These are phyloP conservation scores for Exidia glandulosa DNA, from an alignment of 768 basidiomycete genomes.

Conservation along the genomic window DNA sequence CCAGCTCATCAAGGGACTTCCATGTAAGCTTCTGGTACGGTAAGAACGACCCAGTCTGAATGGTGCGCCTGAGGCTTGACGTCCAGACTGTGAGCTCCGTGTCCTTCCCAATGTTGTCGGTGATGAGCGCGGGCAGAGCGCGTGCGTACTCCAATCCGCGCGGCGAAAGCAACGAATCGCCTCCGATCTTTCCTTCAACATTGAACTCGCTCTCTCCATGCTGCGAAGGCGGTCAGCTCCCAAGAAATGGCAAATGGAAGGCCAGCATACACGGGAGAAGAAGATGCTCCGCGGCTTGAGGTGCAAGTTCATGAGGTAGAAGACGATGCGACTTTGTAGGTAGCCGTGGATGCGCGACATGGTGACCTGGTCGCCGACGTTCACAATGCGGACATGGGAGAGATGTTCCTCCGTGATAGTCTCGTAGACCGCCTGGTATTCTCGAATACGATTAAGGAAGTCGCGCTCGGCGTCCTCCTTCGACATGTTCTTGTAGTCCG, in stretches of 20 bases:
- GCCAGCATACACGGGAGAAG: conserved; percentile 68
- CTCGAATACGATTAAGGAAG: conserved; percentile 81
- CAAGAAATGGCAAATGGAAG: background rate
- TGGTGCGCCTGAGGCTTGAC: conserved; percentile 88
- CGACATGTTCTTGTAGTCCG: conserved; percentile 88
- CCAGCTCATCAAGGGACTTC: conserved; percentile 97
- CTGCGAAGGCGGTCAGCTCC: conserved; percentile 28
- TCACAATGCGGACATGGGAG: conserved; percentile 83
- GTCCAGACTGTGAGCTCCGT: conserved; percentile 68
- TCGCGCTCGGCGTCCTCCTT: conserved; percentile 79
- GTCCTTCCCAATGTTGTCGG: conserved; percentile 77
- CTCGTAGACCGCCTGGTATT: conserved; percentile 94
- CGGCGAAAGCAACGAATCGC: conserved; percentile 82
- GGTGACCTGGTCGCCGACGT: conserved; percentile 85
- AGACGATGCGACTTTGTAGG: conserved; percentile 91
- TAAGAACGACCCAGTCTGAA: conserved; percentile 75
- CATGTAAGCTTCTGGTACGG: conserved; percentile 90
- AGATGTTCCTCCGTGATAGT: conserved; percentile 86
- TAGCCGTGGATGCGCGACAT: conserved; percentile 87
- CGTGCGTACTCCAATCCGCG: conserved; percentile 77
- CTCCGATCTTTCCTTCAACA: conserved; percentile 92
- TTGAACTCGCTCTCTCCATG: conserved; percentile 98
- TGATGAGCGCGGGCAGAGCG: conserved; percentile 79
- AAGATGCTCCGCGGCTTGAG: conserved; percentile 94
- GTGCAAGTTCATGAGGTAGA: conserved; percentile 97